These are phyloP conservation scores for Neurospora hispaniola DNA, from an alignment of 495 filamentous ascomycete genomes.

Conservation along the genomic window DNA sequence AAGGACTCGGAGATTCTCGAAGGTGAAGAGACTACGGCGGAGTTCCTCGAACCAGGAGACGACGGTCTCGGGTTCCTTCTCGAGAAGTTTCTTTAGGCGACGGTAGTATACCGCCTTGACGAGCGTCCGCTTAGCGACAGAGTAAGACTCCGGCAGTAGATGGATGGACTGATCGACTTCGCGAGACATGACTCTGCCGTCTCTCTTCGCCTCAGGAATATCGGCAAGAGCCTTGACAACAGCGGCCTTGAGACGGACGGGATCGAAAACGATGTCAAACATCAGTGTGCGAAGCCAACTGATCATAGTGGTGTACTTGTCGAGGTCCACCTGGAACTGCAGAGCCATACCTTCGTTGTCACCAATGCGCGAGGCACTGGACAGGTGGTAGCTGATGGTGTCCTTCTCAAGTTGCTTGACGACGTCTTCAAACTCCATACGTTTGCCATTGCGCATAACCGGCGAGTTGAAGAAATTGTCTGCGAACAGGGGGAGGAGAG, in stretches of 20 bases:
- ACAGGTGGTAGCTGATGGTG: conserved; percentile 72
- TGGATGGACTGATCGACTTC: conserved; percentile 78
- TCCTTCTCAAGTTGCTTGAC: conserved; percentile 83
- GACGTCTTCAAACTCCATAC: conserved; percentile 80
- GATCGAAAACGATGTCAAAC: conserved; percentile 80
- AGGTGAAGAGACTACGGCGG: conserved; percentile 59
- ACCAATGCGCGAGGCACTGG: conserved; percentile 51
- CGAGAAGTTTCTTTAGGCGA: conserved; percentile 65
- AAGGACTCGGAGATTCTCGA: conserved; percentile 73
- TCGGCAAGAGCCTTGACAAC: conserved; percentile 82
- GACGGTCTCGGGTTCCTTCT: conserved; percentile 58
- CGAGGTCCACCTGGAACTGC: conserved; percentile 73
- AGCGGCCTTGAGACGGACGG: conserved; percentile 66
- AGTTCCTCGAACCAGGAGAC: conserved; percentile 67
- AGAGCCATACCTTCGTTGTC: conserved; percentile 74
- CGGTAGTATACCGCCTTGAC: conserved; percentile 85
- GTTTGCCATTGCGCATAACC: conserved; percentile 64
- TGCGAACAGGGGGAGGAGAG: conserved; percentile 71
- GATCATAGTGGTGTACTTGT: conserved; percentile 75
- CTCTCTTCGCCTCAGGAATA: conserved; percentile 85
- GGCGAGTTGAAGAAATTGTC: conserved; percentile 93
- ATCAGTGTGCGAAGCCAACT: conserved; percentile 79
- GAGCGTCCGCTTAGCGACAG: conserved; percentile 68
- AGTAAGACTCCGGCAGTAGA: conserved; percentile 58
- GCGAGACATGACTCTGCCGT: conserved; percentile 62